These are phyloP conservation scores for Pleurozium schreberi DNA, from an alignment of 225 moss, liverwort and hornwort genomes.

Conservation along the genomic window DNA sequence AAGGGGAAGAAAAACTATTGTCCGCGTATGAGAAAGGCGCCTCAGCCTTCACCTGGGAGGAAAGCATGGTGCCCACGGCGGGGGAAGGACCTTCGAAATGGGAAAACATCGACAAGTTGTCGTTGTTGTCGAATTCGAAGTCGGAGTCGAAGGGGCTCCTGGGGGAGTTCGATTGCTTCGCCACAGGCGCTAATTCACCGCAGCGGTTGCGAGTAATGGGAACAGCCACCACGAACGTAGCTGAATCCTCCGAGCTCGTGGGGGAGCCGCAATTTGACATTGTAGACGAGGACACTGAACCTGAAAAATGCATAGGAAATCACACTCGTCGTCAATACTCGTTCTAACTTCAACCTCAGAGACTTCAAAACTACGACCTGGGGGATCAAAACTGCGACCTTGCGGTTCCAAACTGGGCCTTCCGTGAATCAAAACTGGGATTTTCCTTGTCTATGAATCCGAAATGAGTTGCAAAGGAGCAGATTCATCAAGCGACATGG, in stretches of 20 bases:
- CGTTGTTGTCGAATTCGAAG: slow-evolving; percentile 19
- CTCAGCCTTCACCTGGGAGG: slow-evolving; percentile 21
- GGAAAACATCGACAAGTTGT: neutral
- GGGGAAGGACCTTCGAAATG: neutral
- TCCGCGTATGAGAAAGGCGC: neutral
- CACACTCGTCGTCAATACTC: neutral
- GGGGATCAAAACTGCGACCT: neutral
- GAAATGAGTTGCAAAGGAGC: neutral
- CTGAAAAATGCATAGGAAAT: neutral
- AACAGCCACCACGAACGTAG: neutral
- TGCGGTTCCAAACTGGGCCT: neutral
- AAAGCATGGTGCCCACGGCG: neutral
- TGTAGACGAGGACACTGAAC: neutral
- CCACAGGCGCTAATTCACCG: neutral
- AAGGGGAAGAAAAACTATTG: neutral
- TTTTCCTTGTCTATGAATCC: neutral
- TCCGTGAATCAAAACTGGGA: neutral
- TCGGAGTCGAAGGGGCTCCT: slow-evolving; percentile 20
- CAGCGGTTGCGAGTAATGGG: neutral
- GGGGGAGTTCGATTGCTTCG: slow-evolving; percentile 31
- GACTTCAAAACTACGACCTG: neutral
- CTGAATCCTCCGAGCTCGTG: slow-evolving; percentile 26
- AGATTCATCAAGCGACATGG: neutral
- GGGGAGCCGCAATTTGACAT: slow-evolving; percentile 23
- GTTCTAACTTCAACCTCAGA: neutral